phyloP scores from a whole-genome alignment of 2,329 filamentous ascomycete genomes.

The Monilinia vaccinii-corymbosi region DNA sequence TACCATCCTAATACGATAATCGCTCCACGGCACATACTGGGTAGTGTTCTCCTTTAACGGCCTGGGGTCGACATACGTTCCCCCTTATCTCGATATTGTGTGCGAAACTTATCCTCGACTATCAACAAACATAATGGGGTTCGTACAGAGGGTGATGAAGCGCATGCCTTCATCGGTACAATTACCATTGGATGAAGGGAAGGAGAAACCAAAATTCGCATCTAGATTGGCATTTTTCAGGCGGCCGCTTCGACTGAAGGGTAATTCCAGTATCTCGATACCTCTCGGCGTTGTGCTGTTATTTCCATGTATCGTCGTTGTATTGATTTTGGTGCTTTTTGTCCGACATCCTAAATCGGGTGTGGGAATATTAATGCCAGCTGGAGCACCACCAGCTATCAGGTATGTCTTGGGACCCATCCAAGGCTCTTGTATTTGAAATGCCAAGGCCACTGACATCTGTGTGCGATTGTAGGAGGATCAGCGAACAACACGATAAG shows the following conservation, averaged over 20 bases:
- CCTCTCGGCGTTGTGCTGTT: conserved; percentile 86
- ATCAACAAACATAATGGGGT: conserved; percentile 34
- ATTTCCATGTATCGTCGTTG: conserved; percentile 84
- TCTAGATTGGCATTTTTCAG: conserved; percentile 69
- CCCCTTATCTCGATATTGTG: conserved; percentile 24
- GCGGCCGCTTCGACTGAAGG: conserved; percentile 76
- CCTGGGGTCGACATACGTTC: conserved; percentile 12
- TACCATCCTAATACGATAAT: background rate
- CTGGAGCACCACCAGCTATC: conserved; percentile 79
- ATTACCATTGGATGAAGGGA: conserved; percentile 37
- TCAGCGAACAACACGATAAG: conserved; percentile 94
- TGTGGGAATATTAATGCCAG: conserved; percentile 76
- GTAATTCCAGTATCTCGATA: conserved; percentile 87
- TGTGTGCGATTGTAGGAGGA: conserved; percentile 54
- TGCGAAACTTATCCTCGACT: conserved; percentile 8
- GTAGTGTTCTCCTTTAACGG: conserved; percentile 11
- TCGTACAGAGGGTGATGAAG: conserved; percentile 45
- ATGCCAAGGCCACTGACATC: conserved; percentile 13
- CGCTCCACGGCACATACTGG: background rate
- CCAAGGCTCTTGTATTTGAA: background rate
- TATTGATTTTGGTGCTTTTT: conserved; percentile 84
- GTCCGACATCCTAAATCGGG: conserved; percentile 78
- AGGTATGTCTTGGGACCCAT: conserved; percentile 46
- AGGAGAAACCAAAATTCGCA: conserved; percentile 32
- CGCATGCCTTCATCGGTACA: conserved; percentile 38